Conservation (phyloP, 2,329 filamentous ascomycete species). For the Xylariaceae sp. region DNA sequence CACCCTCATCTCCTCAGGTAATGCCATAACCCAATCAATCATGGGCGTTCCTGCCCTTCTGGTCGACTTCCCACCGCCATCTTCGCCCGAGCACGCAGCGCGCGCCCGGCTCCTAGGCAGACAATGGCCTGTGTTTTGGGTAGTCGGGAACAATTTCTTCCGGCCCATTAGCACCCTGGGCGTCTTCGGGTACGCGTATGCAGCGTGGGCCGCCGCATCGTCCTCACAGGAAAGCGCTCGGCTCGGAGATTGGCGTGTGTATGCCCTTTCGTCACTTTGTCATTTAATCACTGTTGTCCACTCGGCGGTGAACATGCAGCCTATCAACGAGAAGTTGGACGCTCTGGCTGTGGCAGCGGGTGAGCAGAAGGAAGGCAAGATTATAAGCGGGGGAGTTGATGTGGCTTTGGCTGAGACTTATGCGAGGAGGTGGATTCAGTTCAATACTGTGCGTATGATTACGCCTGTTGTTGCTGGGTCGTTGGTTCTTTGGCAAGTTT, state of each 20-base stretch:
- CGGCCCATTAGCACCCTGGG: conserved; percentile 47
- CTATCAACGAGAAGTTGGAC: conserved; percentile 45
- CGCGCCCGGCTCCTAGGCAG: conserved; percentile 42
- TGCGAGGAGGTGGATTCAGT: conserved; percentile 33
- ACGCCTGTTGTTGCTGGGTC: conserved; percentile 34
- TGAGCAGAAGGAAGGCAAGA: too few relatives aligned
- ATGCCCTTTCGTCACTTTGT: conserved; percentile 39
- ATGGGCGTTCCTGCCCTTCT: conserved; percentile 48
- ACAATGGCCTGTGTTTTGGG: conserved; percentile 49
- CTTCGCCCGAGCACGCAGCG: conserved; percentile 36
- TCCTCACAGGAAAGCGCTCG: conserved; percentile 8
- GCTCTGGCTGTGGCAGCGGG: conserved; percentile 30
- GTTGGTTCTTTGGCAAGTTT: conserved; percentile 31
- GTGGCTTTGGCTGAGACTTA: conserved; percentile 29
- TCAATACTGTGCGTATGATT: conserved; percentile 33
- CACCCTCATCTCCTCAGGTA: too few relatives aligned
- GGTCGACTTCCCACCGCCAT: conserved; percentile 41
- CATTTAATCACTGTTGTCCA: conserved; percentile 46
- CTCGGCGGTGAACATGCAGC: conserved; percentile 48
- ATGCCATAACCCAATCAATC: conserved; percentile 50
- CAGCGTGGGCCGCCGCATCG: conserved; percentile 34
- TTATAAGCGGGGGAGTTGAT: too few relatives aligned
- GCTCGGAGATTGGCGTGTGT: conserved; percentile 42
- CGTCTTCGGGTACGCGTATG: conserved; percentile 44
- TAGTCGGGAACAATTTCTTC: conserved; percentile 48